Conservation (phyloP, 495 filamentous ascomycete species). For the Cercophora scortea region DNA sequence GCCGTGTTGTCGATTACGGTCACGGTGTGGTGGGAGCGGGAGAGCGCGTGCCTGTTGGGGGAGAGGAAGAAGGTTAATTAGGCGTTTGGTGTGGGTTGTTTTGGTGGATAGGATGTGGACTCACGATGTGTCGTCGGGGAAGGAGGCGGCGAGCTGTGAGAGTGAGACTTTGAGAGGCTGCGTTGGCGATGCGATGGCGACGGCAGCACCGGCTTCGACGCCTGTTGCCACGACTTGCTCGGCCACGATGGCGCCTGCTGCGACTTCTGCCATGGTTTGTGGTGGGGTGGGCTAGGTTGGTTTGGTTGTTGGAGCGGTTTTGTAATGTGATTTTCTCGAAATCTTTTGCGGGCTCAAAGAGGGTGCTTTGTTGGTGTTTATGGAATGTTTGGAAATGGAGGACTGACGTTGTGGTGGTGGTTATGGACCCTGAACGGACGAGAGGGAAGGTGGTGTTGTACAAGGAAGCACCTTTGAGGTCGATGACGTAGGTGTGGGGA, state of each 20-base stretch:
- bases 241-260: slow-evolving; percentile 30
- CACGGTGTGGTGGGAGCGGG: slow-evolving; percentile 38
- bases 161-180: slow-evolving; percentile 36
- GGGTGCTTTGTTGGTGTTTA: no score
- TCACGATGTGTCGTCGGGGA: slow-evolving; percentile 13
- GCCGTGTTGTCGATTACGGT: slow-evolving; percentile 38
- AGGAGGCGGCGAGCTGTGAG: slow-evolving; percentile 26
- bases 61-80: not conserved
- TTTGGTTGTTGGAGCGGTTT: not conserved
- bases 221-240: slow-evolving; percentile 37
- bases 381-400: no score
- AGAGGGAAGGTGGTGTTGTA: not conserved
- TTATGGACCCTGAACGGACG: not conserved
- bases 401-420: no score
- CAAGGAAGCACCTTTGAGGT: not conserved
- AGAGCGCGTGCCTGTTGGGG: slow-evolving; percentile 24
- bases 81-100: not conserved
- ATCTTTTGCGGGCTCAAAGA: not conserved
- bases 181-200: slow-evolving; percentile 31
- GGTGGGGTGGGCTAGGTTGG: not conserved
- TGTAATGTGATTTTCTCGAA: not conserved
- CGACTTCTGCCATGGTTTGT: slow-evolving; percentile 29
- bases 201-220: slow-evolving; percentile 29
- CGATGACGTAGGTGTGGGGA: not conserved
- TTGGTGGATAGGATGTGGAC: not conserved